A percentile compares a stretch with the other conserved stretches of the same genome.
Conservation (phyloP, 2,329 filamentous ascomycete genomes). For the Monilinia fructigena region DNA sequence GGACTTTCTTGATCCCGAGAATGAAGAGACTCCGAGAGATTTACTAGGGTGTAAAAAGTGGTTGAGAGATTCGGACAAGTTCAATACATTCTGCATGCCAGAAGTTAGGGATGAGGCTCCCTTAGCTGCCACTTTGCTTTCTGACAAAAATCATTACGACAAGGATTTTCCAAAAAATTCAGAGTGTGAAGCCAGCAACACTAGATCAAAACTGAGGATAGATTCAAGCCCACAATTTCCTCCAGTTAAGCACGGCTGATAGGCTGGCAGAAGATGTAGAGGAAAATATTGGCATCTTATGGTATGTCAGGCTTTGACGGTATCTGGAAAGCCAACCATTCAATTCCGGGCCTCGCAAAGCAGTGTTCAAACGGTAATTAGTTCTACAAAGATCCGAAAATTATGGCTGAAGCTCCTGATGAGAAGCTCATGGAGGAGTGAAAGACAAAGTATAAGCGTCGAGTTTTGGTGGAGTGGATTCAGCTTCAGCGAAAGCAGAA, state of each 20-base stretch:
- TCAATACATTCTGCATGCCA: neutral
- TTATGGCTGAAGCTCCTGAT: neutral
- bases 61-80: neutral
- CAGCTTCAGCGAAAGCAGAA: neutral
- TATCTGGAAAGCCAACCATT: neutral
- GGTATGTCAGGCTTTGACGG: neutral
- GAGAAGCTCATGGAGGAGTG: neutral
- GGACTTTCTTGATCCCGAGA: neutral
- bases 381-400: constrained; percentile 11
- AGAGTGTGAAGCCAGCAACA: neutral
- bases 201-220: neutral
- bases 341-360: neutral
- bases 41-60: neutral
- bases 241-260: neutral
- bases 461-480: neutral
- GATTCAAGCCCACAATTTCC: neutral
- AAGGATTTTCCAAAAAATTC: neutral
- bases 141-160: neutral
- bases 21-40: neutral
- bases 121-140: no score
- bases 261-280: no score
- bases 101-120: no score
- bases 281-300: neutral
- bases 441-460: constrained; percentile 4
- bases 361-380: constrained; percentile 9